Percentiles rank a stretch among this genome's conserved stretches.
These are phyloP conservation scores for Salix purpurea DNA, from an alignment of 345 rosid genomes.

Conservation along the genomic window DNA sequence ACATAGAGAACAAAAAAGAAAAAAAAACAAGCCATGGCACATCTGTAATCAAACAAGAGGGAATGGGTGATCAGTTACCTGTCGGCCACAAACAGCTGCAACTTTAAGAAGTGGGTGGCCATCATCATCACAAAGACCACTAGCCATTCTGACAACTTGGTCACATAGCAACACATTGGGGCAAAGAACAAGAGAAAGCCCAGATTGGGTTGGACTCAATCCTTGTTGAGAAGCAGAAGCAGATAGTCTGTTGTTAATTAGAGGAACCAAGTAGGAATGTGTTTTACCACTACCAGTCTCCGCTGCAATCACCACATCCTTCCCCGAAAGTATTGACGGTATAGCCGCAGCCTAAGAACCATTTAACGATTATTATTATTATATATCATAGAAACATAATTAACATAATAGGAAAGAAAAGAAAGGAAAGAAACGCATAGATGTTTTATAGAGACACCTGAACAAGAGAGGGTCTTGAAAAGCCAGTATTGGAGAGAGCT, in stretches of 20 bases:
- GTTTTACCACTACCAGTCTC: slow-evolving; percentile 98
- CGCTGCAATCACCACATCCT: slow-evolving; percentile 86
- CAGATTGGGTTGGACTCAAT: slow-evolving; percentile 7
- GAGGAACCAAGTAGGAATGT: slow-evolving; percentile 71
- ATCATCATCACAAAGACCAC: slow-evolving; percentile 51
- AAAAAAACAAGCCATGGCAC: neutral
- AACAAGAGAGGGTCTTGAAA: slow-evolving; percentile 74
- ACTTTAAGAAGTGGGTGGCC: slow-evolving; percentile 65
- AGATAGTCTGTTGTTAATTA: slow-evolving; percentile 49
- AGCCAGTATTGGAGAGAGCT: slow-evolving; percentile 60
- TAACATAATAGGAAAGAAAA: neutral
- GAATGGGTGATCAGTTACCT: slow-evolving; percentile 38
- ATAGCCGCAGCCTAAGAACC: slow-evolving; percentile 57
- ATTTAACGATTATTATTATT: neutral
- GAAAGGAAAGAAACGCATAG: neutral
- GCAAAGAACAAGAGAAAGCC: slow-evolving; percentile 67
- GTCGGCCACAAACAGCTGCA: slow-evolving; percentile 68
- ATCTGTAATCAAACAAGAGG: neutral
- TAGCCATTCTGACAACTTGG: slow-evolving; percentile 88
- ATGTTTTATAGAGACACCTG: slow-evolving; percentile 54
- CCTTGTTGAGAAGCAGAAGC: slow-evolving; percentile 10
- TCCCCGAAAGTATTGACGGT: slow-evolving; percentile 68
- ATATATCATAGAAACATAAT: neutral
- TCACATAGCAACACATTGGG: slow-evolving; percentile 89
- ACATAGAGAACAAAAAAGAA: too few species aligned